These are phyloP conservation scores for Cytauxzoon felis DNA, from an alignment of 169 alveolate species.

Conservation along the genomic window DNA sequence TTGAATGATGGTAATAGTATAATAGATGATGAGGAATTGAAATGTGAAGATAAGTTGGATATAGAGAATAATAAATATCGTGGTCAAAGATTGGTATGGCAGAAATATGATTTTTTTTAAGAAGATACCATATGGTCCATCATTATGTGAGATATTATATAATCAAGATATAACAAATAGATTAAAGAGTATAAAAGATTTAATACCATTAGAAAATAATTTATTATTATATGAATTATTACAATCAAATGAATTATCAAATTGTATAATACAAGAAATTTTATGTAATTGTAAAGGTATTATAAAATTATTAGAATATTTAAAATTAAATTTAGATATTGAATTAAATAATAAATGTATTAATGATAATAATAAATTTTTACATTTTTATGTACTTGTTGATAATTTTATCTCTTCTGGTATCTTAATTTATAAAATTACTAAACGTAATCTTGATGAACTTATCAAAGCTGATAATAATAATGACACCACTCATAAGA, in stretches of 20 bases:
- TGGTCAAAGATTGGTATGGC: slow-evolving; percentile 48
- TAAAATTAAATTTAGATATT: slow-evolving; percentile 7
- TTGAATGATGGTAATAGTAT: background rate
- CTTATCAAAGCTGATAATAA: too few species aligned
- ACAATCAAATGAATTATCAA: slow-evolving; percentile 24
- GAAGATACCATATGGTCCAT: slow-evolving; percentile 30
- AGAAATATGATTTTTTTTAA: slow-evolving; percentile 53
- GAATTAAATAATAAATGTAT: background rate
- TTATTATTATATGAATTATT: slow-evolving; percentile 34
- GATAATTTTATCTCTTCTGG: slow-evolving; percentile 36
- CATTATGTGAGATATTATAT: background rate
- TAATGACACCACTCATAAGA: background rate
- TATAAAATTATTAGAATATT: background rate
- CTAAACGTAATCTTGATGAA: slow-evolving; percentile 18
- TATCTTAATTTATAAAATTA: background rate
- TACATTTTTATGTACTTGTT: slow-evolving; percentile 32
- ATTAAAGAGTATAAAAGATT: slow-evolving; percentile 16
- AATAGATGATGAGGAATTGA: slow-evolving; percentile 3
- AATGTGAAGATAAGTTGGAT: background rate
- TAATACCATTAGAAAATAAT: slow-evolving; percentile 4
- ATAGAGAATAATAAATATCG: slow-evolving; percentile 13
- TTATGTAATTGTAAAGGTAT: slow-evolving; percentile 25
- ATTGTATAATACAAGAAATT: slow-evolving; percentile 36
- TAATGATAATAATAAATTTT: background rate
- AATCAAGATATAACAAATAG: slow-evolving; percentile 9